phyloP scores from a whole-genome alignment of 1,284 basidiomycete genomes.

The Xerocomus nothofagi region DNA sequence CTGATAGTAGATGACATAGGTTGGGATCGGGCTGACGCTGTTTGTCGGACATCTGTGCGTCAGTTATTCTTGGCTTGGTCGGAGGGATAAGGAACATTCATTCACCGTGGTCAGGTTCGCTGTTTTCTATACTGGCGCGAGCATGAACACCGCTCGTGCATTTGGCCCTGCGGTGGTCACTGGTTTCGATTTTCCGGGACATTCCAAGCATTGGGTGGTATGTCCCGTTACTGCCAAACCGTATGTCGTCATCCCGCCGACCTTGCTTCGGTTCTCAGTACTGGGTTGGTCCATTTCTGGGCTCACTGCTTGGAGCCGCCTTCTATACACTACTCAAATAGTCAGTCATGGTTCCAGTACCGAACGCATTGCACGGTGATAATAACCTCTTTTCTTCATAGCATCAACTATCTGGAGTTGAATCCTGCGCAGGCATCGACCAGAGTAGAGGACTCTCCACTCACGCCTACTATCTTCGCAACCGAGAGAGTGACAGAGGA shows the following conservation, averaged over 20 bases:
- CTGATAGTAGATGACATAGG: conserved; percentile 33
- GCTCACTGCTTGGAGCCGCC: conserved; percentile 54
- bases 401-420: conserved; percentile 32
- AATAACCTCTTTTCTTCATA: conserved; percentile 3
- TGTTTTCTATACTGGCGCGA: conserved; percentile 57
- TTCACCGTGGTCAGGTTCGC: conserved; percentile 40
- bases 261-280: conserved; percentile 36
- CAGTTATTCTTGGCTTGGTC: background rate
- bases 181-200: conserved; percentile 46
- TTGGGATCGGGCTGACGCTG: conserved; percentile 71
- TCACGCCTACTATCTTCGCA: conserved; percentile 16
- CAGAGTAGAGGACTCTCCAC: conserved; percentile 27
- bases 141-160: conserved; percentile 71
- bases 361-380: background rate
- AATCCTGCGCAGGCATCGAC: conserved; percentile 36
- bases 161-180: conserved; percentile 74
- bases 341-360: conserved; percentile 37
- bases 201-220: conserved; percentile 61
- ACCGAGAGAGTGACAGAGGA: conserved; percentile 1
- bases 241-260: conserved; percentile 1
- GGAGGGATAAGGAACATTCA: background rate
- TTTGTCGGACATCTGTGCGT: conserved; percentile 66
- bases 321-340: conserved; percentile 61
- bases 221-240: conserved; percentile 19
- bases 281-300: conserved; percentile 64